Conservation (phyloP, 164 flowering plant species). For the Dillenia suffruticosa region DNA sequence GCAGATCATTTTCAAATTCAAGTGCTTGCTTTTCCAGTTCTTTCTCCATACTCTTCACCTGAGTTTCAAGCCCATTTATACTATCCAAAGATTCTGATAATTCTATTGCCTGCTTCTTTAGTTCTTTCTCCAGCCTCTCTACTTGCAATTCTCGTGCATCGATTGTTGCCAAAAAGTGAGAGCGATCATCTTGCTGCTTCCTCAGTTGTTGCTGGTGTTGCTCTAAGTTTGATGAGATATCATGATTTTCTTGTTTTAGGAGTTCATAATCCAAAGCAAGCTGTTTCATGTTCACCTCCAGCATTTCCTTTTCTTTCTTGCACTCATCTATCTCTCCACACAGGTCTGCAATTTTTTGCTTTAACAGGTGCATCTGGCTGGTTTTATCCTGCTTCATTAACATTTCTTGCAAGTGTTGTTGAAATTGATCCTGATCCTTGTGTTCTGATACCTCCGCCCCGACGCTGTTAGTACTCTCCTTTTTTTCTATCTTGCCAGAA, state of each 20-base stretch:
- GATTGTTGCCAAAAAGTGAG: slow-evolving; percentile 31
- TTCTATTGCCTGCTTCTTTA: slow-evolving; percentile 36
- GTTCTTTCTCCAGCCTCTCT: slow-evolving; percentile 44
- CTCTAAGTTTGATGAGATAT: slow-evolving; percentile 52
- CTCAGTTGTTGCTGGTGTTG: slow-evolving; percentile 60
- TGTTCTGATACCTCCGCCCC: slow-evolving; percentile 12
- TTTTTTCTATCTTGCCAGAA: slow-evolving; percentile 17
- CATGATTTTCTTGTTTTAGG: slow-evolving; percentile 76
- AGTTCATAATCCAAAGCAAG: slow-evolving; percentile 77
- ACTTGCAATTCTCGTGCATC: slow-evolving; percentile 51
- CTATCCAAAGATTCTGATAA: slow-evolving; percentile 33
- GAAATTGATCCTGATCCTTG: slow-evolving; percentile 50
- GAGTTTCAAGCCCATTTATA: slow-evolving; percentile 55
- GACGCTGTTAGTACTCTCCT: slow-evolving; percentile 17
- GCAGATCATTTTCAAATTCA: slow-evolving; percentile 69
- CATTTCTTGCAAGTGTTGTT: slow-evolving; percentile 52
- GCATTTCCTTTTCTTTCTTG: slow-evolving; percentile 65
- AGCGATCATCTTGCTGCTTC: slow-evolving; percentile 62
- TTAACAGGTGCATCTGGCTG: slow-evolving; percentile 44
- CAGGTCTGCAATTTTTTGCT: slow-evolving; percentile 55
- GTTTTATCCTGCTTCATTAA: slow-evolving; percentile 48
- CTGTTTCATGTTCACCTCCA: slow-evolving; percentile 73
- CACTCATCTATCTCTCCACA: slow-evolving; percentile 56
- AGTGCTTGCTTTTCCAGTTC: slow-evolving; percentile 57
- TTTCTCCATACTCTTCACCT: slow-evolving; percentile 52